Evolutionary conservation across 768 basidiomycete genomes (phyloP).

Genomic region (Daedaleopsis sinensis): DNA sequence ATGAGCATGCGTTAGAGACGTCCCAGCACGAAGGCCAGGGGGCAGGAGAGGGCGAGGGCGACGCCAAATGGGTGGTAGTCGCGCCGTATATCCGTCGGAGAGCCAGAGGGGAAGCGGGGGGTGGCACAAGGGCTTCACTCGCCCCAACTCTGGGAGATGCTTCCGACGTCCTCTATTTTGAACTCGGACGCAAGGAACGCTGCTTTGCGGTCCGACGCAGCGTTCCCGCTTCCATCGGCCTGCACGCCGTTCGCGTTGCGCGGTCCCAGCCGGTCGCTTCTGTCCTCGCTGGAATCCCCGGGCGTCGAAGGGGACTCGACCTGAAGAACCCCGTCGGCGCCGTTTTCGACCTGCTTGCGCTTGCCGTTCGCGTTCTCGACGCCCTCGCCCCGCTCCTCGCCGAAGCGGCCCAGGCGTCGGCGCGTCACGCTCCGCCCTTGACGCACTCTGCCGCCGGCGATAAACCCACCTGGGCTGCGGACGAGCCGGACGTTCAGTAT

Average conservation of each 20-base stretch:
- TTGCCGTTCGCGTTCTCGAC: slow-evolving; percentile 3
- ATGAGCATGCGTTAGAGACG: slow-evolving; percentile 8
- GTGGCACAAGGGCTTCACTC: slow-evolving; percentile 22
- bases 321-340: slow-evolving; percentile 1
- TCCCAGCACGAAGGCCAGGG: slow-evolving; percentile 5
- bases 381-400: slow-evolving; percentile 14
- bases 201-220: slow-evolving; percentile 1
- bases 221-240: background rate
- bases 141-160: slow-evolving; percentile 36
- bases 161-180: slow-evolving; percentile 35
- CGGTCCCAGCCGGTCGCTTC: background rate
- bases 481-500: slow-evolving; percentile 35
- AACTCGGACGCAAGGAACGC: slow-evolving; percentile 19
- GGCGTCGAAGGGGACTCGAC: slow-evolving; percentile 1
- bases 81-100: background rate
- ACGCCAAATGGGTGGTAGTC: background rate
- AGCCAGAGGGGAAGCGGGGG: background rate
- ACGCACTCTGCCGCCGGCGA: slow-evolving; percentile 13
- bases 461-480: slow-evolving; percentile 23
- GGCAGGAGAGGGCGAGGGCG: background rate
- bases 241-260: background rate
- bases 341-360: background rate
- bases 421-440: slow-evolving; percentile 18
- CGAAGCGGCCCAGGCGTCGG: slow-evolving; percentile 24
- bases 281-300: background rate